These are phyloP conservation scores for Lumnitzera littorea DNA, from an alignment of 345 rosid genomes.

Conservation along the genomic window DNA sequence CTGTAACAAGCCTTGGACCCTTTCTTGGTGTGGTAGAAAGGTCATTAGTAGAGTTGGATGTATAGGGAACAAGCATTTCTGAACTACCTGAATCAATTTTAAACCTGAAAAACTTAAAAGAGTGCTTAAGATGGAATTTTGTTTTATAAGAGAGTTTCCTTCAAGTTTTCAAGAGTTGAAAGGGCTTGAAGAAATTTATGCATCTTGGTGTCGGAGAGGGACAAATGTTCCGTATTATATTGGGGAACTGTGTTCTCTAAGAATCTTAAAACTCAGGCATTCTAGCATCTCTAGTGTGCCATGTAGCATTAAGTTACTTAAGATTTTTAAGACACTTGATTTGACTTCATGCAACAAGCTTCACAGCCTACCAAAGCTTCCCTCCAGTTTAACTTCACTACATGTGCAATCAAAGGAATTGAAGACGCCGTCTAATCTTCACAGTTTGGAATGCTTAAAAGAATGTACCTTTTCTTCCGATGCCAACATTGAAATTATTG, in stretches of 20 bases:
- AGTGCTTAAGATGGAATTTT: constrained; percentile 3
- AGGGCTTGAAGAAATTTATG: not conserved
- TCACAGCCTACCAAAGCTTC: not conserved
- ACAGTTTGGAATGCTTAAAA: rapidly evolving
- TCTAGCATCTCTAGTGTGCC: not conserved
- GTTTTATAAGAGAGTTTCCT: constrained; percentile 1
- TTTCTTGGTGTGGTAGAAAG: not conserved
- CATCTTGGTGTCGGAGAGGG: not conserved
- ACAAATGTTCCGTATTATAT: not conserved
- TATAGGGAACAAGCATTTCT: not conserved
- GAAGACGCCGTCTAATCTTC: not conserved
- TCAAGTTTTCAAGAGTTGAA: not conserved
- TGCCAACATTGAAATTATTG: not conserved
- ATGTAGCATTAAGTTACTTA: not conserved
- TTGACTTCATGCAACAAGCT: not conserved
- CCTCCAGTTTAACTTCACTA: not conserved
- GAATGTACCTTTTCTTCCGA: not conserved
- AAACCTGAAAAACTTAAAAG: not conserved
- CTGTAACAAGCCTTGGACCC: not conserved
- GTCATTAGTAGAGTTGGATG: not conserved
- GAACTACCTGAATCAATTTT: constrained; percentile 4
- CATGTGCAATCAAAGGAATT: not conserved
- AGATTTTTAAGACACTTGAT: not conserved
- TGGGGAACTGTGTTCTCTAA: not conserved
- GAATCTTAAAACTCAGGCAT: not conserved